phyloP scores from a whole-genome alignment of 140 eudicot genomes.

The Erigeron philadelphicus region DNA sequence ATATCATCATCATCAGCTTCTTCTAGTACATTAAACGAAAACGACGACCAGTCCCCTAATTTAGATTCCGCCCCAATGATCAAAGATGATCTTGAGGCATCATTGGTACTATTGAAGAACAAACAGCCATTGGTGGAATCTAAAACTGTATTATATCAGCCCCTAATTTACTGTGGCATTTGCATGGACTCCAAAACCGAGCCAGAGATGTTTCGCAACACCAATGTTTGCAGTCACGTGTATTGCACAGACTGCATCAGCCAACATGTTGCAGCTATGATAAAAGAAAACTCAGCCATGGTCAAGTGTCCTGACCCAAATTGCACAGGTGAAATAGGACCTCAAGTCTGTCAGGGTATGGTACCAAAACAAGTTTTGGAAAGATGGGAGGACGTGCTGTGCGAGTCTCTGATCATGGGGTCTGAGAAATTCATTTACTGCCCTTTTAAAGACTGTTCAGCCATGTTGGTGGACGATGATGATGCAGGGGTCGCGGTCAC shows the following conservation, averaged over 20 bases:
- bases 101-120: not conserved
- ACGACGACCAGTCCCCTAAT: too few species aligned
- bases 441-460: conserved; percentile 50
- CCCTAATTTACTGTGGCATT: conserved; percentile 30
- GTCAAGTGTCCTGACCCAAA: conserved; percentile 37
- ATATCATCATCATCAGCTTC: too few species aligned
- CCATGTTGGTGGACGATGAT: conserved; percentile 40
- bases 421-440: conserved; percentile 34
- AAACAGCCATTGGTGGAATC: not conserved
- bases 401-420: conserved; percentile 25
- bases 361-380: conserved; percentile 30
- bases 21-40: too few species aligned
- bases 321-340: conserved; percentile 33
- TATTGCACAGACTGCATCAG: conserved; percentile 42
- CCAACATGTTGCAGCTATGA: conserved; percentile 34
- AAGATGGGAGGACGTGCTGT: conserved; percentile 33
- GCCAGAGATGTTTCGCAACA: conserved; percentile 24
- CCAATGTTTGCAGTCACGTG: conserved; percentile 26
- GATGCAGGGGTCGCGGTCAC: conserved; percentile 35
- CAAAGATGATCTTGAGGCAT: too few species aligned
- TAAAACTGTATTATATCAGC: not conserved
- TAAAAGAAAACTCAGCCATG: conserved; percentile 15
- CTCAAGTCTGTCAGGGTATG: conserved; percentile 20
- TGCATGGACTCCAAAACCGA: conserved; percentile 36
- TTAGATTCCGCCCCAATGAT: too few species aligned